Conservation (phyloP, 495 filamentous ascomycete species). For the Beverwykella pulmonaria region DNA sequence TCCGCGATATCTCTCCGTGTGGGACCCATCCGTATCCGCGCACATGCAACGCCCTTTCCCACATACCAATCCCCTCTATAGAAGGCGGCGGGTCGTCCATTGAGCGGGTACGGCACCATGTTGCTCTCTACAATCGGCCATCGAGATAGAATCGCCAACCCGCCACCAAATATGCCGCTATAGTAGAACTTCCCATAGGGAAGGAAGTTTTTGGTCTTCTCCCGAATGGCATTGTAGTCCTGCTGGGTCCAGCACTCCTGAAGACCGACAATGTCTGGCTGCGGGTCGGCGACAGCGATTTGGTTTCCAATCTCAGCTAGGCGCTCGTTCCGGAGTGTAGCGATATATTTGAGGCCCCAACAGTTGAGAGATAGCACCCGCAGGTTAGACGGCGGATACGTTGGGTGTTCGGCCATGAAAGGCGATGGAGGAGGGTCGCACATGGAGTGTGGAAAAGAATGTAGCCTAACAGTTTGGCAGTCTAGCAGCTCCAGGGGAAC, state of each 20-base stretch:
- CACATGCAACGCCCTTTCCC: conserved; percentile 90
- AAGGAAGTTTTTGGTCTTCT: conserved; percentile 72
- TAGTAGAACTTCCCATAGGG: conserved; percentile 94
- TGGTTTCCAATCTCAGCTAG: conserved; percentile 74
- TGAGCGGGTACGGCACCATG: conserved; percentile 87
- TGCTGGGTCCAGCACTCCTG: conserved; percentile 96
- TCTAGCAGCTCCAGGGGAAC: not conserved
- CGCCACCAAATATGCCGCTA: conserved; percentile 84
- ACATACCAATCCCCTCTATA: conserved; percentile 94
- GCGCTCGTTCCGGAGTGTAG: conserved; percentile 76
- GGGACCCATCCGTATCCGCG: conserved; percentile 73
- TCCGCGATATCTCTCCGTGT: conserved; percentile 71
- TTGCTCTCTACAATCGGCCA: conserved; percentile 95
- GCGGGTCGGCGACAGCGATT: conserved; percentile 55
- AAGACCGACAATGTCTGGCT: conserved; percentile 84
- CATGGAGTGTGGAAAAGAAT: conserved; percentile 1
- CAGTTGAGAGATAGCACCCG: conserved; percentile 87
- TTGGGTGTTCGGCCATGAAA: conserved; percentile 23
- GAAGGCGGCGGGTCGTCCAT: conserved; percentile 90
- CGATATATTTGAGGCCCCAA: conserved; percentile 92
- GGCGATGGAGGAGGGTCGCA: conserved; percentile 9
- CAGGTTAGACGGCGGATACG: conserved; percentile 45
- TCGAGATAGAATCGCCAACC: conserved; percentile 87
- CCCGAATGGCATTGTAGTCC: conserved; percentile 82
- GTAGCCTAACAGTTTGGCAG: not conserved